phyloP scores from a whole-genome alignment of 352 stramenopile genomes.

The Elongisporangium senticosum region DNA sequence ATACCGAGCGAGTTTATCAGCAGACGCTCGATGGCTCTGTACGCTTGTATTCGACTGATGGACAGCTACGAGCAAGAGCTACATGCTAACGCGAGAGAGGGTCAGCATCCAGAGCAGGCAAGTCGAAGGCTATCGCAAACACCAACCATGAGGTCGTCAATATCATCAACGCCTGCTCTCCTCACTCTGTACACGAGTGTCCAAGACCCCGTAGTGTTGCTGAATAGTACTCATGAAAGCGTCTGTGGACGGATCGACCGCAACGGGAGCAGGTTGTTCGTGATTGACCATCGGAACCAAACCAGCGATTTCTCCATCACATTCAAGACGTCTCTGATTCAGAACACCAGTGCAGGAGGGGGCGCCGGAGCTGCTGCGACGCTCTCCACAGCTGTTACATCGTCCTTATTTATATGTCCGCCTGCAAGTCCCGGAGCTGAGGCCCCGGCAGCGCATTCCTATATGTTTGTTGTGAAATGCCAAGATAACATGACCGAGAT shows the following conservation, averaged over 20 bases:
- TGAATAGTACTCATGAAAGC: slow-evolving; percentile 17
- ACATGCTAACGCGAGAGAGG: slow-evolving; percentile 1
- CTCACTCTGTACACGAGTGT: slow-evolving; percentile 42
- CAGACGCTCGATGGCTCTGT: slow-evolving; percentile 27
- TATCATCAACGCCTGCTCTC: slow-evolving; percentile 1
- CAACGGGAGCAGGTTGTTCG: slow-evolving; percentile 31
- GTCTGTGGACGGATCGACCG: slow-evolving; percentile 32
- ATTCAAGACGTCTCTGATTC: slow-evolving; percentile 34
- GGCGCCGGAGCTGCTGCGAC: slow-evolving; percentile 21
- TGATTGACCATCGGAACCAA: slow-evolving; percentile 18
- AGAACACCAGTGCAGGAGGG: slow-evolving; percentile 28
- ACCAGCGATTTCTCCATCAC: slow-evolving; percentile 23
- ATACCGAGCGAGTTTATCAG: slow-evolving; percentile 36
- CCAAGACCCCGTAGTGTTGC: slow-evolving; percentile 22
- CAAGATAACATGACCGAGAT: background rate
- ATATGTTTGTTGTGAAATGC: background rate
- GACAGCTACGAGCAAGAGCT: slow-evolving; percentile 17
- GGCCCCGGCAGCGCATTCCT: background rate
- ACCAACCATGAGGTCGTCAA: background rate
- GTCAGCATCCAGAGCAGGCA: background rate
- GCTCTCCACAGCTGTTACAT: background rate
- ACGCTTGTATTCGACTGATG: slow-evolving; percentile 27
- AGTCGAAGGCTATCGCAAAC: background rate
- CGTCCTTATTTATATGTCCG: background rate
- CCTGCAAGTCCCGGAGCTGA: background rate